Percentiles rank a stretch among this genome's conserved stretches.
Evolutionary conservation across 2,329 filamentous ascomycete species (phyloP).

Genomic region (Neurospora crassa): DNA sequence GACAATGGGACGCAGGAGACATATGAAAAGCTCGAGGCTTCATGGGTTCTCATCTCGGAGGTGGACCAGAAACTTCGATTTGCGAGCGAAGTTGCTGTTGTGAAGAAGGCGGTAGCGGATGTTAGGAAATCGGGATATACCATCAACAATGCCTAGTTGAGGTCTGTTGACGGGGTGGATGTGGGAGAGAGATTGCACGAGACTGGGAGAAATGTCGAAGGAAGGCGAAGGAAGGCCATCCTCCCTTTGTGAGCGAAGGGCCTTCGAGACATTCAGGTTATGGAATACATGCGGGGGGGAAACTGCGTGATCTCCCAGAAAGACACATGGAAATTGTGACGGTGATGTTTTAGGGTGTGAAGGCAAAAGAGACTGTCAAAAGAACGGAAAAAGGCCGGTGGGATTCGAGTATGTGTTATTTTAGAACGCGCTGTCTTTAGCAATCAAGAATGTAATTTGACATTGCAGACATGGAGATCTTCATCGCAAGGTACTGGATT

Average conservation of each 20-base stretch:
- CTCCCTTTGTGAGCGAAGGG: neutral
- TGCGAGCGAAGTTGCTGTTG: constrained; percentile 17
- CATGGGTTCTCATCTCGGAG: constrained; percentile 18
- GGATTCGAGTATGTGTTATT: neutral
- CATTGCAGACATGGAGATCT: neutral
- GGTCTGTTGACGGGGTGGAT: neutral
- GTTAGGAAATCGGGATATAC: constrained; percentile 15
- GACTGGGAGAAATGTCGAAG: neutral
- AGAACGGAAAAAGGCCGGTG: neutral
- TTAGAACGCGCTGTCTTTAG: neutral
- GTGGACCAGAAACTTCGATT: constrained; percentile 18
- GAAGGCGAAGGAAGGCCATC: neutral
- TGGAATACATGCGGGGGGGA: neutral
- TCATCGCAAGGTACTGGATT: neutral
- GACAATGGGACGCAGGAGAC: constrained; percentile 22
- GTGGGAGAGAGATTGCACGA: neutral
- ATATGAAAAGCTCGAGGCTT: constrained; percentile 21
- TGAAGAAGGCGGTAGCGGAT: constrained; percentile 15
- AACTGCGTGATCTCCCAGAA: too few relatives aligned
- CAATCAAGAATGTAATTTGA: neutral
- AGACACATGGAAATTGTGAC: neutral
- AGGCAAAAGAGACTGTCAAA: neutral
- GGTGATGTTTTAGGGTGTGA: neutral
- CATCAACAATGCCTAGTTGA: constrained; percentile 2
- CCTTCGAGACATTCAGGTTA: neutral